Base-by-base conservation (phyloP, 306 rosid species). In the Spatholobus suberectus region DNA sequence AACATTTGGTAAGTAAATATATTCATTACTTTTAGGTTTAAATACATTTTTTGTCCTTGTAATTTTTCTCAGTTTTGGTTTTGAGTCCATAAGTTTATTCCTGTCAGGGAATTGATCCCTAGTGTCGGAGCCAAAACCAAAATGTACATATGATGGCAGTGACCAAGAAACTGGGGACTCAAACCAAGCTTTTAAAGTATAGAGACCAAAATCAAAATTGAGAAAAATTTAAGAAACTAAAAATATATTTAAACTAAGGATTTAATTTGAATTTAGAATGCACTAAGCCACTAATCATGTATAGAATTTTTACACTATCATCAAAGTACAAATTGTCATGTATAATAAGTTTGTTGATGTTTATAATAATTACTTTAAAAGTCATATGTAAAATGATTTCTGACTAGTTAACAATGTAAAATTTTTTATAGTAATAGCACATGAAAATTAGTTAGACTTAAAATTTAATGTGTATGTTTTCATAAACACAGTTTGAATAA, bases 1-100 rank as follows among this genome's bases (percentile, higher is more conserved):
- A 62, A 92, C 96, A 72, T 89, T 92, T 81, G 97, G 98, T 92
- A 89, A 32, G 80, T 38, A 4, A 34, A 4, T 70, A 40, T 23
- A n/a, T 38, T 34, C 35, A 15, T 47, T 49, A 13, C 49, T 51
- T 34, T 46, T 62, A 26, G 1, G 5, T 1, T 20, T 21, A 55
- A 1, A 12, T 55, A 21, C 44, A 8, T 34, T 12, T 32, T 34
- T 52, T 29, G n/a, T 12, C 61, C 43, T 2, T 15, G 3, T 32
- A 63, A 7, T 3, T 66, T 35, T 35, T 35, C 27, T 66, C 0
- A 34, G n/a, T 35, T 66, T 66, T 35, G 6, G 40, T 29, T 17
- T 66, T 66, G 46, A 59, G 12, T 66, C 8, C 27, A 3, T 66
- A 37, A 32, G 44, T 32, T 6, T 65, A 63, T 63, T 29, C 15